Evolutionary conservation across 2,329 filamentous ascomycete genomes (phyloP).

Genomic region (Cytospora mali): DNA sequence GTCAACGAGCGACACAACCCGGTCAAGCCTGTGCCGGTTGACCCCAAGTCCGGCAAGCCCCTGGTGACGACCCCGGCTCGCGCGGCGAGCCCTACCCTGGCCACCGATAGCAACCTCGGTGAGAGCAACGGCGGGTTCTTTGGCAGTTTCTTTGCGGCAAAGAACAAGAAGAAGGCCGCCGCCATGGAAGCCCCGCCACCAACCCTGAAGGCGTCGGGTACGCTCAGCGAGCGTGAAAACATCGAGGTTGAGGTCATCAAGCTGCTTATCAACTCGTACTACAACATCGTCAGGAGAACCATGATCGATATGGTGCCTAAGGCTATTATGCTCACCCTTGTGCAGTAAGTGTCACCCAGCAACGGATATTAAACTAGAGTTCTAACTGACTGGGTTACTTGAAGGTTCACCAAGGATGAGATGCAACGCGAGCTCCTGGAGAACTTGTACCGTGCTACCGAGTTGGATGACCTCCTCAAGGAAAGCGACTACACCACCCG

Average conservation of each 20-base stretch:
- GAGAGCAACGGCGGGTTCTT: constrained; percentile 80
- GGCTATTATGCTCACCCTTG: constrained; percentile 96
- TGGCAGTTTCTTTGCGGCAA: constrained; percentile 96
- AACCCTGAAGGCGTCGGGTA: constrained; percentile 91
- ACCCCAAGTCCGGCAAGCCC: constrained; percentile 98
- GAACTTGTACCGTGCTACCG: constrained; percentile 92
- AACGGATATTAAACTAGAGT: constrained; percentile 20
- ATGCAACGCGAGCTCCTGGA: constrained; percentile 97
- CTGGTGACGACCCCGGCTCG: constrained; percentile 70
- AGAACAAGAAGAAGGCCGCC: constrained; percentile 99
- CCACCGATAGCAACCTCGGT: constrained; percentile 50
- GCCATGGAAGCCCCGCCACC: constrained; percentile 96
- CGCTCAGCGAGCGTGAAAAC: constrained; percentile 87
- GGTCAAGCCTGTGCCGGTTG: constrained; percentile 86
- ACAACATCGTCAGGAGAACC: constrained; percentile 95
- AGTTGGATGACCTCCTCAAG: constrained; percentile 92
- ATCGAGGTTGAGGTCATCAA: constrained; percentile 99
- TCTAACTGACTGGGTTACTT: constrained; percentile 20
- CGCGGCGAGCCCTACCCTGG: constrained; percentile 73
- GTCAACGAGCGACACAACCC: constrained; percentile 89
- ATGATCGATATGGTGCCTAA: constrained; percentile 99
- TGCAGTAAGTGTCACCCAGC: constrained; percentile 68
- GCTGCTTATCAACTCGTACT: constrained; percentile 94
- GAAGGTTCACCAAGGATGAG: constrained; percentile 90
- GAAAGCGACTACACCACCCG: constrained; percentile 97